Evolutionary conservation across 1,284 basidiomycete species (phyloP), one percentile per base, ranked within the genome.

Genomic region (Cystobasidium sp.): DNA sequence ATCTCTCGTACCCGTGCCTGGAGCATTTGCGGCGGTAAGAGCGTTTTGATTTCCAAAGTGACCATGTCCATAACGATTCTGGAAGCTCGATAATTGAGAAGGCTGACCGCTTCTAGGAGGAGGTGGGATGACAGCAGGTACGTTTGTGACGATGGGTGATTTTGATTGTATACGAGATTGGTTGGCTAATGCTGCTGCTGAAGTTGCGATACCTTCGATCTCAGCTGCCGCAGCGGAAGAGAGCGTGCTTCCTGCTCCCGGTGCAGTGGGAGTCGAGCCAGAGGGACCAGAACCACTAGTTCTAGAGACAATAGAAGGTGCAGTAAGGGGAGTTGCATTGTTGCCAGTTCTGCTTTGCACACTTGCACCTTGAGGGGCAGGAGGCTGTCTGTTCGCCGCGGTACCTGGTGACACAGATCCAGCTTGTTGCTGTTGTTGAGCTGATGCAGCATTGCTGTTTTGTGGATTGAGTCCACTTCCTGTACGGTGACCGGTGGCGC

Each of bases 341-440:
- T 66, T 66, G 49, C 64, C 64, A 6, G 64, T 66, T 18, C 64
- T 66, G 49, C 64, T 66, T 22, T 66, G 64, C n/a, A 66, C 49
- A 18, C 12, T 7, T 14, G 55, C 24, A 14, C 14, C 16, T 18
- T 14, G 14, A 56, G 55, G n/a, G 14, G 47, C 6, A 51, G 31
- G 43, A 6, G 44, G 20, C 8, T 16, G 6, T 16, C 44, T 37
- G 31, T 46, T 49, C 18, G 37, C 61, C 0, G 37, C 44, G 5
- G 61, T 10, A 1, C 44, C 44, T 8, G 61, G 46, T 47, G 61
- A 63, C 24, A 49, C 64, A 24, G 47, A 22, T 39, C 41, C 64
- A 41, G 31, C 24, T 31, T 55, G 64, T 31, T 62, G 59, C 14
- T 62, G 59, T 22, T 63, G 43, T 41, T 63, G 61, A 12, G 44